Conservation (phyloP, 306 rosid species). For the Trifolium pratense region DNA sequence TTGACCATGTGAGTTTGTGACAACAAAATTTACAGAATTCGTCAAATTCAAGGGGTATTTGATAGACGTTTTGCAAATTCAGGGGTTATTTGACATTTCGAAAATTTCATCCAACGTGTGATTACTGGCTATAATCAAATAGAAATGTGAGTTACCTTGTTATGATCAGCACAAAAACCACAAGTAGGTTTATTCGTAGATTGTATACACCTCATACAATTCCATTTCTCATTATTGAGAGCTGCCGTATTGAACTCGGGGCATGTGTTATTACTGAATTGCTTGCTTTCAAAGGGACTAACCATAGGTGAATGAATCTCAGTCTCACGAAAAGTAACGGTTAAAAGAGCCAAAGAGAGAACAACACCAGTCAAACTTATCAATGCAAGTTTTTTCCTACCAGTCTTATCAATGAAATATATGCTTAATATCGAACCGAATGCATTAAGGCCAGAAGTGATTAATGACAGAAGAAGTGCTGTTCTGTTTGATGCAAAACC, state of each 20-base stretch:
- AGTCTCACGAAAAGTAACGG: conserved; percentile 50
- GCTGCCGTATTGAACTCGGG: conserved; percentile 47
- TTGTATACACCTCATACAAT: conserved; percentile 60
- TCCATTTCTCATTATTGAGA: conserved; percentile 45
- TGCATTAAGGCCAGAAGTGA: conserved; percentile 61
- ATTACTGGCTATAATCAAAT: too few species aligned
- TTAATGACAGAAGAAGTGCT: conserved; percentile 61
- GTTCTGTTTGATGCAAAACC: conserved; percentile 61
- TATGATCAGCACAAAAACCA: conserved; percentile 61
- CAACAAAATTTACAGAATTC: background rate
- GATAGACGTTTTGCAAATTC: too few species aligned
- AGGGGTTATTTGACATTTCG: too few species aligned
- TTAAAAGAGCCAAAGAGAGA: conserved; percentile 44
- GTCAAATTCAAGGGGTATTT: too few species aligned
- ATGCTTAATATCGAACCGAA: conserved; percentile 63
- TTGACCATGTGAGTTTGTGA: background rate
- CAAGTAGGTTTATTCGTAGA: conserved; percentile 46
- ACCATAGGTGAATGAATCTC: conserved; percentile 53
- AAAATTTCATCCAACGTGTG: too few species aligned
- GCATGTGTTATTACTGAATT: conserved; percentile 48
- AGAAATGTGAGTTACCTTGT: conserved; percentile 46
- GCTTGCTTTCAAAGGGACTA: conserved; percentile 35
- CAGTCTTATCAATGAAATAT: conserved; percentile 60
- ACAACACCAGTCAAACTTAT: conserved; percentile 58
- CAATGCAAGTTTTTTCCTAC: conserved; percentile 57